A percentile compares a stretch with the other conserved stretches of the same genome.
phyloP scores from a whole-genome alignment of 139 green algal genomes.

The Asterochloris sp. region DNA sequence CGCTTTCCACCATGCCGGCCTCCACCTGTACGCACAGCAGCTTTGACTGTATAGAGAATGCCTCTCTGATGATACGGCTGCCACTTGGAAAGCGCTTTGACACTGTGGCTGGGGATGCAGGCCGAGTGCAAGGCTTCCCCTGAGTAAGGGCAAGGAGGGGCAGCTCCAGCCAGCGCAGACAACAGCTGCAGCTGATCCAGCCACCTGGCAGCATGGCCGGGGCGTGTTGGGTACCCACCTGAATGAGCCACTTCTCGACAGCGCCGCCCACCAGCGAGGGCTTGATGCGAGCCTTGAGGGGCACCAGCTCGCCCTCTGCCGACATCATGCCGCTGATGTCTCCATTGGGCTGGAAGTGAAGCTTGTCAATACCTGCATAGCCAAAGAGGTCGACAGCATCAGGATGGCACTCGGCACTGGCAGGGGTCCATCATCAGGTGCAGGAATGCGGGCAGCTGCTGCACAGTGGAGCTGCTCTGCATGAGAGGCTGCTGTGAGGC shows the following conservation, averaged over 20 bases:
- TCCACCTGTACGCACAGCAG: constrained; percentile 49
- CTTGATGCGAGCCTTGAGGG: constrained; percentile 62
- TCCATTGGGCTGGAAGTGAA: constrained; percentile 58
- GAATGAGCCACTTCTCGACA: constrained; percentile 72
- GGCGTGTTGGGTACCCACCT: constrained; percentile 8
- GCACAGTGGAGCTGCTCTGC: too few relatives aligned
- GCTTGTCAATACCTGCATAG: constrained; percentile 24
- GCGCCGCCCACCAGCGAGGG: constrained; percentile 56
- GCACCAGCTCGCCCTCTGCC: constrained; percentile 62
- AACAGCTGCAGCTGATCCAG: background rate
- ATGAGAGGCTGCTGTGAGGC: background rate
- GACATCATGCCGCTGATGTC: constrained; percentile 68
- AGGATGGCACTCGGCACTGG: background rate
- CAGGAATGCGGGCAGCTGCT: too few relatives aligned
- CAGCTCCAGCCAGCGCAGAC: too few relatives aligned
- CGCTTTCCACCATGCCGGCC: constrained; percentile 61
- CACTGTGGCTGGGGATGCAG: too few relatives aligned
- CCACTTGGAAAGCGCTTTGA: too few relatives aligned
- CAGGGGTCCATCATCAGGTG: background rate
- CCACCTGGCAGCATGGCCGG: background rate
- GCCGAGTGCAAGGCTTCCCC: too few relatives aligned
- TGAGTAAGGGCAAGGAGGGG: too few relatives aligned
- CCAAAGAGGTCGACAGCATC: background rate
- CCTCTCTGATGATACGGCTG: background rate
- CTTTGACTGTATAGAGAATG: background rate